phyloP scores from a whole-genome alignment of 2,329 filamentous ascomycete genomes.

The Erysiphe pulchra region DNA sequence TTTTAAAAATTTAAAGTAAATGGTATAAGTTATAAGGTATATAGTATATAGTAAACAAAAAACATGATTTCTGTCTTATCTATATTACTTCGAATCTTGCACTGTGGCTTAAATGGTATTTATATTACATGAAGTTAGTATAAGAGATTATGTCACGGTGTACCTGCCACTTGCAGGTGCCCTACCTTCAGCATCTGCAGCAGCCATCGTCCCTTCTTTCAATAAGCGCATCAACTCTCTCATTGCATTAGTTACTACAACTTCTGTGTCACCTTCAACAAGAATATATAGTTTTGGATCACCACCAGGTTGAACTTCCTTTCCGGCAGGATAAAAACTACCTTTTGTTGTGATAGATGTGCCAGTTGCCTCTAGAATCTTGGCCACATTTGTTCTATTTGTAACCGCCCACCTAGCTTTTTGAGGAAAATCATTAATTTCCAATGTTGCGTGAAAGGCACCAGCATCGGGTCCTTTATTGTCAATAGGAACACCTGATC shows the following conservation, averaged over 20 bases:
- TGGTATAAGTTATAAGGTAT: too few species aligned
- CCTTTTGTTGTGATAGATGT: constrained; percentile 97
- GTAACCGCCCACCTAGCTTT: constrained; percentile 97
- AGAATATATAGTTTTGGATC: constrained; percentile 94
- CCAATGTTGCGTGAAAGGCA: constrained; percentile 84
- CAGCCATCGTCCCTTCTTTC: constrained; percentile 73
- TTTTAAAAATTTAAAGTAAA: too few species aligned
- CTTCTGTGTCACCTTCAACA: constrained; percentile 88
- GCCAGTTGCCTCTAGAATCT: constrained; percentile 83
- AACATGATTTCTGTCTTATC: not conserved
- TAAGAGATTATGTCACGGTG: constrained; percentile 39
- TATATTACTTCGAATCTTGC: not conserved
- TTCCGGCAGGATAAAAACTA: constrained; percentile 61
- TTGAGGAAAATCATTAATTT: constrained; percentile 98
- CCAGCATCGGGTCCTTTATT: constrained; percentile 96
- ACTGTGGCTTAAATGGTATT: not conserved
- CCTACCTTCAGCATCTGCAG: constrained; percentile 62
- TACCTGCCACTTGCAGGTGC: constrained; percentile 63
- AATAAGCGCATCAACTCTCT: constrained; percentile 67
- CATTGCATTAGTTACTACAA: constrained; percentile 76
- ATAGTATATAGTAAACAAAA: too few species aligned
- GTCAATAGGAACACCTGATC: constrained; percentile 82
- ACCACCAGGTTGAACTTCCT: constrained; percentile 47
- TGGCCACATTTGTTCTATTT: constrained; percentile 92
- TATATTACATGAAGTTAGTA: not conserved